These are phyloP conservation scores for Plasmodium cynomolgi DNA, from an alignment of 169 alveolate genomes.

Conservation along the genomic window DNA sequence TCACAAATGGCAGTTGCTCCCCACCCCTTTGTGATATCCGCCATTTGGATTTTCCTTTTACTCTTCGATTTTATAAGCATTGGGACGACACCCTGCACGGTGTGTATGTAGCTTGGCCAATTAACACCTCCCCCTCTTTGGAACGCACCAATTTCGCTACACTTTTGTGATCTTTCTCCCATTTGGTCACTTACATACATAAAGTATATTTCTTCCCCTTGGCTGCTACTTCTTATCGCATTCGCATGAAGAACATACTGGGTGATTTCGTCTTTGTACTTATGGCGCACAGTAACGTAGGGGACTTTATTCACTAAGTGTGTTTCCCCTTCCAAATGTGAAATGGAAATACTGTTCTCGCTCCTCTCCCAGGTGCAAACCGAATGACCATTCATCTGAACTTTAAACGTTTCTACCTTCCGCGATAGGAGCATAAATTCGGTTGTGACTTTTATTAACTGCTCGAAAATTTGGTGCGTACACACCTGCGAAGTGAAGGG, in stretches of 20 bases:
- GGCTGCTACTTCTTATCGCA: not conserved
- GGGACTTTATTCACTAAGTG: not conserved
- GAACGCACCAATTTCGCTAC: not conserved
- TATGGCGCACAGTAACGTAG: constrained; percentile 6
- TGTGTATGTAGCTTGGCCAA: not conserved
- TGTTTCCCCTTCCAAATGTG: not conserved
- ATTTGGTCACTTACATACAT: not conserved
- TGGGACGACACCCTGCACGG: constrained; percentile 3
- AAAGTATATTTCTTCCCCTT: constrained; percentile 5
- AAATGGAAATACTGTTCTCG: not conserved
- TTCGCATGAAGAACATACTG: constrained; percentile 14
- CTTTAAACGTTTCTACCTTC: constrained; percentile 14
- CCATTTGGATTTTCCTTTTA: not conserved
- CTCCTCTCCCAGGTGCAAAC: constrained; percentile 9
- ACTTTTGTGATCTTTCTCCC: not conserved
- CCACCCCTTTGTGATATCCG: not conserved
- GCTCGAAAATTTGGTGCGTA: not conserved
- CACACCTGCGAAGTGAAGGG: not conserved
- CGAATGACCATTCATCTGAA: constrained; percentile 18
- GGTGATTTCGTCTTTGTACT: not conserved
- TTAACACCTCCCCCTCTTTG: not conserved
- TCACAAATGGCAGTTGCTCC: not conserved
- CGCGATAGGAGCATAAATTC: not conserved
- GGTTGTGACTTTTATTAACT: constrained; percentile 35
- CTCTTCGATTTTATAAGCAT: constrained; percentile 17